These are phyloP conservation scores for Pseudonitzschia pungens DNA, from an alignment of 108 stramenopile species.

Conservation along the genomic window DNA sequence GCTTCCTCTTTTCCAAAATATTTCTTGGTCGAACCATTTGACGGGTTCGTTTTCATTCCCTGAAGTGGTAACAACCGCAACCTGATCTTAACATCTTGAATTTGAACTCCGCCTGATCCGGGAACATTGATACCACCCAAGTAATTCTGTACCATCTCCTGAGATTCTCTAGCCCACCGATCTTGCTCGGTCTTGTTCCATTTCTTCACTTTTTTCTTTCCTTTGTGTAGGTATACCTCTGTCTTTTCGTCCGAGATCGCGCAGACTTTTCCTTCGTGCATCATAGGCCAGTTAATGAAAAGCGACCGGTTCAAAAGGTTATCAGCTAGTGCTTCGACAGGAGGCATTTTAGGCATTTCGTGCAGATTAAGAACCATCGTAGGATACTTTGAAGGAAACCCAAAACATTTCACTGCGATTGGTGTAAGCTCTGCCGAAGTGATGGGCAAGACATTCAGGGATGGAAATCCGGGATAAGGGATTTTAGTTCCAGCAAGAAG, in stretches of 20 bases:
- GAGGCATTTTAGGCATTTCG: constrained; percentile 68
- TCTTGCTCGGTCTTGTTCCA: constrained; percentile 48
- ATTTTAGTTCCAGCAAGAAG: constrained; percentile 80
- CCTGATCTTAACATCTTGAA: constrained; percentile 85
- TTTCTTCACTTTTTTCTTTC: constrained; percentile 50
- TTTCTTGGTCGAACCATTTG: constrained; percentile 87
- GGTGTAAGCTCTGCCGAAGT: constrained; percentile 55
- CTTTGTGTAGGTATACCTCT: constrained; percentile 63
- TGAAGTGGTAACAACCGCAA: constrained; percentile 88
- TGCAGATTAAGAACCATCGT: constrained; percentile 81
- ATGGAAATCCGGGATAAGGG: constrained; percentile 92
- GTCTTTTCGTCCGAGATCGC: constrained; percentile 76
- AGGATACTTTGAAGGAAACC: constrained; percentile 85
- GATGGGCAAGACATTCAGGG: constrained; percentile 88
- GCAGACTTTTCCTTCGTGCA: constrained; percentile 95
- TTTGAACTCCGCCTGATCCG: constrained; percentile 85
- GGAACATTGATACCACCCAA: constrained; percentile 70
- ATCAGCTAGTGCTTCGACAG: constrained; percentile 62
- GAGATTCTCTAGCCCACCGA: constrained; percentile 70
- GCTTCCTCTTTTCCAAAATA: constrained; percentile 92
- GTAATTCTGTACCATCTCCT: constrained; percentile 68
- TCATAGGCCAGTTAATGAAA: constrained; percentile 97
- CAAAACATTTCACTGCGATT: constrained; percentile 86
- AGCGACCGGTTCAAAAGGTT: constrained; percentile 81
- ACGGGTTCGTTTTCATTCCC: constrained; percentile 88